Percentiles rank a stretch among this genome's conserved stretches.
Evolutionary conservation across 805 yeast species (phyloP).

Genomic region (Candida germanica): DNA sequence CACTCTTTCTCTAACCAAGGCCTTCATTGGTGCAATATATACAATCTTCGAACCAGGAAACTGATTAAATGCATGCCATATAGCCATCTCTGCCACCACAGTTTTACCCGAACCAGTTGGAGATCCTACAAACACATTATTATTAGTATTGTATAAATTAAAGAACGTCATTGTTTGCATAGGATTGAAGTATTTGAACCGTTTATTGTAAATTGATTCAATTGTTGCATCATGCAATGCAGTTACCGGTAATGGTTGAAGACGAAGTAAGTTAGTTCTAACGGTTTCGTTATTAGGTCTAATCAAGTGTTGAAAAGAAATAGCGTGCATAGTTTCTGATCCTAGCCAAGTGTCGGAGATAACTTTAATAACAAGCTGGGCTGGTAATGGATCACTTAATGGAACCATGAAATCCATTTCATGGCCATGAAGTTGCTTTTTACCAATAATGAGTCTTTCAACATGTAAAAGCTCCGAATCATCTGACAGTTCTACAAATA

Average conservation of each 20-base stretch:
- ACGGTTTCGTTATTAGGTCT: constrained; percentile 85
- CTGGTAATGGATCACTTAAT: constrained; percentile 80
- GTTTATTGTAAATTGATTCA: constrained; percentile 63
- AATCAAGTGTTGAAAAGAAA: constrained; percentile 87
- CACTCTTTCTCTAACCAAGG: constrained; percentile 78
- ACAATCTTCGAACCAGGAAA: constrained; percentile 79
- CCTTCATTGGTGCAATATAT: constrained; percentile 88
- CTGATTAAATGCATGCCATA: constrained; percentile 91
- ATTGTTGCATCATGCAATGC: constrained; percentile 70
- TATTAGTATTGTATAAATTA: constrained; percentile 73
- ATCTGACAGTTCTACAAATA: constrained; percentile 84
- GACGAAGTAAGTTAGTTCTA: constrained; percentile 71
- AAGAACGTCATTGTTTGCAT: constrained; percentile 98
- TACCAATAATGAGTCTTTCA: constrained; percentile 72
- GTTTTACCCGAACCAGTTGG: constrained; percentile 99
- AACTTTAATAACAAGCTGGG: constrained; percentile 77
- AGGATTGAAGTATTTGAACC: constrained; percentile 88
- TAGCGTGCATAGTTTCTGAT: constrained; percentile 67
- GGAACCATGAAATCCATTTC: constrained; percentile 93
- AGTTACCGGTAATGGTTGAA: constrained; percentile 82
- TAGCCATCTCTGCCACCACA: constrained; percentile 92
- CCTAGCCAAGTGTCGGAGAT: constrained; percentile 90
- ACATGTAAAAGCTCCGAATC: constrained; percentile 71
- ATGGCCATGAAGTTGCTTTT: constrained; percentile 54
- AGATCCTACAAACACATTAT: constrained; percentile 88